Evolutionary conservation across 345 rosid genomes (phyloP).

Genomic region (Physaria fendleri): DNA sequence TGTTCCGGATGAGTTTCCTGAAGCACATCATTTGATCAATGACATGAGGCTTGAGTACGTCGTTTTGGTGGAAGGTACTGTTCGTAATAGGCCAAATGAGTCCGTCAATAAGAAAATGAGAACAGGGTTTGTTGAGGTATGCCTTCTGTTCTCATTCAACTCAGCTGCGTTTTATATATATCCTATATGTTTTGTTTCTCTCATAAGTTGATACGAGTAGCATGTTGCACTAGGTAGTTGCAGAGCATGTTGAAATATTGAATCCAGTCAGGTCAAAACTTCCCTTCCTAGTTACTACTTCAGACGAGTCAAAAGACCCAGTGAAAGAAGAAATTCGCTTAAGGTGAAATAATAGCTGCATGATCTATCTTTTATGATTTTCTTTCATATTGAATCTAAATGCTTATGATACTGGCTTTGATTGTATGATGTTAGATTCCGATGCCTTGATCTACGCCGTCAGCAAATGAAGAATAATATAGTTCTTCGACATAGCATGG

Average conservation of each 20-base stretch:
- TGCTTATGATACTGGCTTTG: conserved; percentile 4
- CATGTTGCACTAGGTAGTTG: conserved; percentile 53
- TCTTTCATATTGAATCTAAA: not conserved
- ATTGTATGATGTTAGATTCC: conserved; percentile 43
- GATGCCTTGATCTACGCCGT: conserved; percentile 91
- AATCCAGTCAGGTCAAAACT: conserved; percentile 78
- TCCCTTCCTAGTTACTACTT: conserved; percentile 76
- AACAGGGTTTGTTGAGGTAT: conserved; percentile 78
- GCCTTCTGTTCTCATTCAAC: conserved; percentile 6
- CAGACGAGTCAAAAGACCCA: conserved; percentile 71
- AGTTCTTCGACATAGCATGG: conserved; percentile 77
- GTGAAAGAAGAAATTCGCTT: conserved; percentile 81
- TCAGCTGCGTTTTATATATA: not conserved
- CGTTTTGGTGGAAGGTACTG: conserved; percentile 66
- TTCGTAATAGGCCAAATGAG: conserved; percentile 65
- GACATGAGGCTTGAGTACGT: conserved; percentile 82
- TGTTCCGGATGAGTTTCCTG: conserved; percentile 75
- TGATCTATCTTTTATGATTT: not conserved
- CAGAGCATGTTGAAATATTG: conserved; percentile 75
- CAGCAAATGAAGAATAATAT: conserved; percentile 79
- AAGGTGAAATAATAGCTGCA: conserved; percentile 43
- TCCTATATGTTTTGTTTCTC: not conserved
- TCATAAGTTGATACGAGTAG: not conserved
- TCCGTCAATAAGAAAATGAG: conserved; percentile 80
- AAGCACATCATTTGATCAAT: conserved; percentile 62